These are phyloP conservation scores for Silene noctiflora DNA, from an alignment of 179 eudicot genomes.

Conservation along the genomic window DNA sequence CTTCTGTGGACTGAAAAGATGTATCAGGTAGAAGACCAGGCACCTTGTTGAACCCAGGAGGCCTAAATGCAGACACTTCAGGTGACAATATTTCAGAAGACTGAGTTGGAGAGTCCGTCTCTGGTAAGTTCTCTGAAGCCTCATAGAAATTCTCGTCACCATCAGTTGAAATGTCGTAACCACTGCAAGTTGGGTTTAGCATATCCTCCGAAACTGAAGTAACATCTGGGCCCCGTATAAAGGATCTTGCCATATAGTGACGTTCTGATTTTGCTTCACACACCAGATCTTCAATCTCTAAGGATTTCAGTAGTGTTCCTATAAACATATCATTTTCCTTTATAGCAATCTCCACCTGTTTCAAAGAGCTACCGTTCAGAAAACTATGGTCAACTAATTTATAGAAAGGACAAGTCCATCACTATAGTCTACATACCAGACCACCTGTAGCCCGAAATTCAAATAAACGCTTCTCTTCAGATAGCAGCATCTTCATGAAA, in stretches of 20 bases:
- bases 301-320: slow-evolving; percentile 81
- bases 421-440: slow-evolving; percentile 45
- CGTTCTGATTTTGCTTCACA: slow-evolving; percentile 50
- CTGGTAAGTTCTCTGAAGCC: slow-evolving; percentile 76
- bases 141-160: slow-evolving; percentile 86
- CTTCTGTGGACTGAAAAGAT: slow-evolving; percentile 36
- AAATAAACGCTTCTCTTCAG: slow-evolving; percentile 74
- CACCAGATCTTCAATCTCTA: slow-evolving; percentile 90
- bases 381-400: not conserved
- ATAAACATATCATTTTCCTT: slow-evolving; percentile 80
- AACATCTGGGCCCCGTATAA: slow-evolving; percentile 55
- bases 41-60: slow-evolving; percentile 67
- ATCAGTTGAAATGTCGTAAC: slow-evolving; percentile 48
- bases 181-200: slow-evolving; percentile 30
- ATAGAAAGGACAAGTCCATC: slow-evolving; percentile 10
- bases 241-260: slow-evolving; percentile 78
- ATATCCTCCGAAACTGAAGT: slow-evolving; percentile 35
- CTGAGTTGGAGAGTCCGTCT: slow-evolving; percentile 43
- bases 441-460: slow-evolving; percentile 98
- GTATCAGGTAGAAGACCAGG: slow-evolving; percentile 68
- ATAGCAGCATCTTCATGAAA: slow-evolving; percentile 68
- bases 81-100: slow-evolving; percentile 32
- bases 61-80: slow-evolving; percentile 40
- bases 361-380: slow-evolving; percentile 18
- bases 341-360: slow-evolving; percentile 83